phyloP scores from a whole-genome alignment of 139 green algal genomes.

The Coelastrella sp. region DNA sequence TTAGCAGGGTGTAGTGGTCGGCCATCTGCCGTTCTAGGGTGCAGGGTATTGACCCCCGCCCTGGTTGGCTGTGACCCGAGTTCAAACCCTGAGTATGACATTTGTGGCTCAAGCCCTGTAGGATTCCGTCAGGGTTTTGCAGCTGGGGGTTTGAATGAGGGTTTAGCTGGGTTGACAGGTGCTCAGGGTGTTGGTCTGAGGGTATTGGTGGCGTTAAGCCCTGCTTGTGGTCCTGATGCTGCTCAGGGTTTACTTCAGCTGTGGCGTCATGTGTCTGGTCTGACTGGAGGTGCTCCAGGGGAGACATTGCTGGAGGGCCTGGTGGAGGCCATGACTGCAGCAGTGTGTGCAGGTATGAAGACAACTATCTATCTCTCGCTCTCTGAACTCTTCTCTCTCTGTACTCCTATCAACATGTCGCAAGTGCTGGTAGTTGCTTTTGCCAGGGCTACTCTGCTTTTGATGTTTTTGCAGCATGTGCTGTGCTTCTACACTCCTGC shows the following conservation, averaged over 20 bases:
- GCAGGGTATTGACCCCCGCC: neutral
- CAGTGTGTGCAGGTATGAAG: conserved; percentile 29
- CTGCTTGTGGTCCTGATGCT: conserved; percentile 30
- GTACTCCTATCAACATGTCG: neutral
- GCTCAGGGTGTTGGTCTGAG: conserved; percentile 3
- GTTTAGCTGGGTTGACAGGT: conserved; percentile 17
- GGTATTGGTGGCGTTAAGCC: conserved; percentile 30
- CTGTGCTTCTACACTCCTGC: too few relatives aligned
- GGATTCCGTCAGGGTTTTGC: conserved; percentile 13
- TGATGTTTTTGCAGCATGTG: too few relatives aligned
- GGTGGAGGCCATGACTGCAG: conserved; percentile 16
- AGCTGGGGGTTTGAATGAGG: conserved; percentile 3
- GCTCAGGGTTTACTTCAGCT: conserved; percentile 39
- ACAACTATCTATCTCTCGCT: too few relatives aligned
- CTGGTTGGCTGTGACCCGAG: neutral
- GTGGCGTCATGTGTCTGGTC: conserved; percentile 15
- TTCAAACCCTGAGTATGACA: neutral
- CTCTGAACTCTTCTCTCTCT: neutral
- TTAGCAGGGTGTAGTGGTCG: conserved; percentile 24
- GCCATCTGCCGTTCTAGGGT: neutral
- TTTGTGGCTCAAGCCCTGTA: neutral
- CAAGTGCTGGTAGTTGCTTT: neutral
- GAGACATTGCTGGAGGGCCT: conserved; percentile 19
- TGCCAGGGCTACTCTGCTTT: too few relatives aligned
- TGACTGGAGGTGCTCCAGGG: neutral